phyloP scores from a whole-genome alignment of 2,329 filamentous ascomycete species.

The Xylaria polymorpha region DNA sequence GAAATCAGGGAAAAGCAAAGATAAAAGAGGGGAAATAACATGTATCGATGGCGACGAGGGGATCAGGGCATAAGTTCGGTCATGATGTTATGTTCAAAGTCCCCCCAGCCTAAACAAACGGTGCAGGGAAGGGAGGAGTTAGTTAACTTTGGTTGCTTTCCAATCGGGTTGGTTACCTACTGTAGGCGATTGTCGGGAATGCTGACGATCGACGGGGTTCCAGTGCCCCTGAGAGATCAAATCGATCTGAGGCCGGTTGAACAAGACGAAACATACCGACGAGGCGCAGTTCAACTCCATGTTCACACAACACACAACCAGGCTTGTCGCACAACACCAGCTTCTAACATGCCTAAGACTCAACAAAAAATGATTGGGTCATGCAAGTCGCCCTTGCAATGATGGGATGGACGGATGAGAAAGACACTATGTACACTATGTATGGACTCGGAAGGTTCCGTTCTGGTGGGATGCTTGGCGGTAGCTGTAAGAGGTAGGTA shows the following conservation, averaged over 20 bases:
- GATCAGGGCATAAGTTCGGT: not conserved
- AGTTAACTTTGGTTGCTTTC: not conserved
- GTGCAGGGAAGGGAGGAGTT: not conserved
- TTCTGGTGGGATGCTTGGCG: not conserved
- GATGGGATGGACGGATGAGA: constrained; percentile 3
- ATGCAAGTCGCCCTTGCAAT: not conserved
- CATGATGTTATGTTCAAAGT: not conserved
- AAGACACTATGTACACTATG: not conserved
- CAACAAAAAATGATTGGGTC: constrained; percentile 33
- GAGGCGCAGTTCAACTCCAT: constrained; percentile 32
- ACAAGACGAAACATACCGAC: constrained; percentile 29
- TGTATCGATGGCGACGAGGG: not conserved
- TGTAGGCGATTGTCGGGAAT: not conserved
- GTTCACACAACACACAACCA: not conserved
- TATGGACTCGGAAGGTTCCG: constrained; percentile 18
- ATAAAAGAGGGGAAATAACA: not conserved
- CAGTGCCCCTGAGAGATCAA: constrained; percentile 18
- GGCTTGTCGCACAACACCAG: constrained; percentile 3
- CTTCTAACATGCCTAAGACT: constrained; percentile 11
- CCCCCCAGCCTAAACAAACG: too few species aligned
- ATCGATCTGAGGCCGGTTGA: constrained; percentile 24
- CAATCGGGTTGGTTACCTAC: not conserved
- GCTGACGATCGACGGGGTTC: not conserved
- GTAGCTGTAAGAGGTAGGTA: not conserved
- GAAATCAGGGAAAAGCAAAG: not conserved